Evolutionary conservation across 768 basidiomycete species (phyloP), one percentile per base, ranked within the genome.

Genomic region (Fistulinella prunicolor): DNA sequence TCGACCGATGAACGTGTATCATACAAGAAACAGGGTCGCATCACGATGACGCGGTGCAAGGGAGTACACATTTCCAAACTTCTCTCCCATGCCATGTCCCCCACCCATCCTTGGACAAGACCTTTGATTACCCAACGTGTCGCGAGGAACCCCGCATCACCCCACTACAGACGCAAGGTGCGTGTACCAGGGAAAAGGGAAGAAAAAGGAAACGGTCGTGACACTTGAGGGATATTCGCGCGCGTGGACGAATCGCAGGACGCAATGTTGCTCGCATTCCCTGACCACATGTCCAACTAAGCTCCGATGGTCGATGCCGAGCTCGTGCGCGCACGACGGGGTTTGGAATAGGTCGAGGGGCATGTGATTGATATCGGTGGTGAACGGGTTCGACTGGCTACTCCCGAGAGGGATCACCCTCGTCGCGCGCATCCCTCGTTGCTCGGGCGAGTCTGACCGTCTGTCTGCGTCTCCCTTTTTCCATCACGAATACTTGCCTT

Each of bases 151-250:
- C 26, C 6, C 6, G 26, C 26, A 28, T 28, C 26, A 30, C 46
- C 37, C 22, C 19, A 24, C 42, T 39, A 30, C 26, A 20, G 19
- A 48, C 17, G 9, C 19, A 17, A 23, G 22, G 44, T 37, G 44
- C 3, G 20, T 12, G 10, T 16, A 10, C 6, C 6, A 6, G 26
- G 13, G n/a, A n/a, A n/a, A n/a, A n/a, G n/a, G n/a, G n/a, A n/a
- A n/a, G n/a, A n/a, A n/a, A n/a, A n/a, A n/a, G n/a, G n/a, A n/a
- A n/a, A n/a, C n/a, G n/a, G n/a, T n/a, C n/a, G 38, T 1, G 23
- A 9, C 6, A 4, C 24, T 29, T 43, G 54, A 46, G 44, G 41
- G 54, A 42, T 35, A 56, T 51, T 46, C 26, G 39, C 54, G 36
- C 29, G 17, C 13, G 12, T n/a, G 17, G 10, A 23, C 29, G 37